Evolutionary conservation across 495 filamentous ascomycete genomes (phyloP).

Genomic region (Podospora anserina): DNA sequence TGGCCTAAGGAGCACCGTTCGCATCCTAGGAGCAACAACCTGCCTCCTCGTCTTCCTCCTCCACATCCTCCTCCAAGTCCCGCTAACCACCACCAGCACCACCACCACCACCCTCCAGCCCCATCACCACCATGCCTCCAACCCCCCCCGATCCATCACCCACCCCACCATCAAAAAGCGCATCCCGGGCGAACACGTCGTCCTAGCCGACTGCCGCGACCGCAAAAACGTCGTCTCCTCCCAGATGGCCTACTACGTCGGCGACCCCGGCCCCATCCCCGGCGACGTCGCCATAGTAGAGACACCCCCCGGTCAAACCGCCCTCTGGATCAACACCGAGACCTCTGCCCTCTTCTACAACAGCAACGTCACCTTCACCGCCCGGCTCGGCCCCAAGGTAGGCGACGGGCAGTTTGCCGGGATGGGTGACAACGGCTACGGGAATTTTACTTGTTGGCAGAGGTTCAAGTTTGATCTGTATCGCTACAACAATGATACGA

Average conservation of each 20-base stretch:
- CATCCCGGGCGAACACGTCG: conserved; percentile 26
- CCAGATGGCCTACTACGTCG: conserved; percentile 38
- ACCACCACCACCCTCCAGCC: background rate
- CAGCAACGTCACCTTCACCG: conserved; percentile 34
- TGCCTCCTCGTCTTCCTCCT: background rate
- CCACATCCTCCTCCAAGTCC: background rate
- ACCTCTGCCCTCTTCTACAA: conserved; percentile 34
- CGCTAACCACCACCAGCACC: background rate
- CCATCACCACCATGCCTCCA: background rate
- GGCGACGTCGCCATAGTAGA: conserved; percentile 35
- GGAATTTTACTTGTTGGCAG: conserved; percentile 39
- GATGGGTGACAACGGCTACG: conserved; percentile 37
- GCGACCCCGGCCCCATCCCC: conserved; percentile 21
- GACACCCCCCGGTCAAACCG: conserved; percentile 26
- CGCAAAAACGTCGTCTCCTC: conserved; percentile 26
- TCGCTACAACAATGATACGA: conserved; percentile 21
- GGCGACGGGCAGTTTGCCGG: conserved; percentile 35
- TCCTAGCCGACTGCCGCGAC: conserved; percentile 34
- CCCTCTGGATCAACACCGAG: conserved; percentile 35
- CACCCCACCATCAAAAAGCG: background rate
- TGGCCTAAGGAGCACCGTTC: background rate
- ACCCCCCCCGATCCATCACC: background rate
- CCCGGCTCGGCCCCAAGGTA: conserved; percentile 32
- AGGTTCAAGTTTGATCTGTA: conserved; percentile 30
- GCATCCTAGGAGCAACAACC: background rate